These are phyloP conservation scores for Arthrobotrys entomopaga DNA, from an alignment of 2,329 filamentous ascomycete genomes.

Conservation along the genomic window DNA sequence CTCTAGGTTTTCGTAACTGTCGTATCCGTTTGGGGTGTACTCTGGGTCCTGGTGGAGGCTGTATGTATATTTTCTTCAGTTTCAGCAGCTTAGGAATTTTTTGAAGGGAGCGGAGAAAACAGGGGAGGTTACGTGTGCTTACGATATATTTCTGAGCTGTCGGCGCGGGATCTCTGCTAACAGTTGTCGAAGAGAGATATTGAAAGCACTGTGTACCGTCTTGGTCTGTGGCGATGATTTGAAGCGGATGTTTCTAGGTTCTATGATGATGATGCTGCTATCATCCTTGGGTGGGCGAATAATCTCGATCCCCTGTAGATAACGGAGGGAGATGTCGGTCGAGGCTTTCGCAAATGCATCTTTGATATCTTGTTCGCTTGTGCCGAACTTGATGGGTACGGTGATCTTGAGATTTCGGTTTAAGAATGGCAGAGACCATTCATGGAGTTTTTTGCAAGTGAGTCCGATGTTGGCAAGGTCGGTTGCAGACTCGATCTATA, in stretches of 20 bases:
- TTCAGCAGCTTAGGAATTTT: too few relatives aligned
- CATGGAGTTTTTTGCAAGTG: slow-evolving; percentile 10
- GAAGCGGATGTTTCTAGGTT: slow-evolving; percentile 18
- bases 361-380: neutral
- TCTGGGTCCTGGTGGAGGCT: too few relatives aligned
- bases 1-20: slow-evolving; percentile 1
- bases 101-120: too few relatives aligned
- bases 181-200: slow-evolving; percentile 15
- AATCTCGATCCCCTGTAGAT: slow-evolving; percentile 17
- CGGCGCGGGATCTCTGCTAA: slow-evolving; percentile 5
- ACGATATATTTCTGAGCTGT: slow-evolving; percentile 15
- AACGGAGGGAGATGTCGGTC: neutral
- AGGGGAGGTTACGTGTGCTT: neutral
- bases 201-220: neutral
- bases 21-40: neutral
- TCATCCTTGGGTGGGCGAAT: neutral
- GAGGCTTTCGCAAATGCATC: slow-evolving; percentile 11
- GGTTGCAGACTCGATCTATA: neutral
- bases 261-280: neutral
- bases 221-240: neutral
- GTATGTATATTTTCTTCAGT: too few relatives aligned
- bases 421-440: slow-evolving; percentile 8
- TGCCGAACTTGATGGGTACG: neutral
- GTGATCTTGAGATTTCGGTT: slow-evolving; percentile 31
- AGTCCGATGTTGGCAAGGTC: slow-evolving; percentile 12